These are phyloP conservation scores for Somion occarium DNA, from an alignment of 1,284 basidiomycete species.

Conservation along the genomic window DNA sequence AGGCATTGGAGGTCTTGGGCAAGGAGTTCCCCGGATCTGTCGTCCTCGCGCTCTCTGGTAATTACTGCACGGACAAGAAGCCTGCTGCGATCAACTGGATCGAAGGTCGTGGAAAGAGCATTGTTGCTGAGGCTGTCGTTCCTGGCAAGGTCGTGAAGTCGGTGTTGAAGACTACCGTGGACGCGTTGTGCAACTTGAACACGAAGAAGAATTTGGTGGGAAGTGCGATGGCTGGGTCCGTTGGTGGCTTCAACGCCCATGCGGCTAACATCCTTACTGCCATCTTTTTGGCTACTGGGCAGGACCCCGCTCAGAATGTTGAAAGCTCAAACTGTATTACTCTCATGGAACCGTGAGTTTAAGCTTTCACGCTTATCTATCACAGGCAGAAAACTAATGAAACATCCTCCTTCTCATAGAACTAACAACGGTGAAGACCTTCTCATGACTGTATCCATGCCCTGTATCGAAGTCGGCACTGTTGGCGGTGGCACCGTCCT, in stretches of 20 bases:
- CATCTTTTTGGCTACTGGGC: constrained; percentile 93
- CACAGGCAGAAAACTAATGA: no score
- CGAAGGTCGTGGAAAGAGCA: constrained; percentile 95
- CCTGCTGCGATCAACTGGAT: constrained; percentile 99
- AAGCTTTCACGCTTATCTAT: no score
- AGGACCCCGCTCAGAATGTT: constrained; percentile 99
- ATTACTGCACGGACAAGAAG: constrained; percentile 99
- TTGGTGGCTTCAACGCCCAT: constrained; percentile 99
- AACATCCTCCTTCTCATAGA: constrained; percentile 39
- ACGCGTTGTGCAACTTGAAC: constrained; percentile 89
- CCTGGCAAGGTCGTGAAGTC: constrained; percentile 85
- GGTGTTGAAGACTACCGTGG: constrained; percentile 95
- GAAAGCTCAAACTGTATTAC: constrained; percentile 99
- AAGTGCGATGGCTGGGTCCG: constrained; percentile 94
- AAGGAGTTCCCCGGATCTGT: constrained; percentile 89
- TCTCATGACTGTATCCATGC: constrained; percentile 91
- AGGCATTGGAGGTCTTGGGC: constrained; percentile 82
- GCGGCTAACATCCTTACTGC: constrained; percentile 98
- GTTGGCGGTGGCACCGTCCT: constrained; percentile 95
- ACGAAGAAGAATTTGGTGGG: constrained; percentile 98
- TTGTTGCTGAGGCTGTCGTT: constrained; percentile 94
- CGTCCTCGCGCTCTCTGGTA: constrained; percentile 91
- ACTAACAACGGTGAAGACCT: constrained; percentile 89
- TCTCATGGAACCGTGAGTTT: constrained; percentile 91
- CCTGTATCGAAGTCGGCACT: constrained; percentile 94